Conservation (phyloP, 2,329 filamentous ascomycete species). For the Verticillium dahliae region DNA sequence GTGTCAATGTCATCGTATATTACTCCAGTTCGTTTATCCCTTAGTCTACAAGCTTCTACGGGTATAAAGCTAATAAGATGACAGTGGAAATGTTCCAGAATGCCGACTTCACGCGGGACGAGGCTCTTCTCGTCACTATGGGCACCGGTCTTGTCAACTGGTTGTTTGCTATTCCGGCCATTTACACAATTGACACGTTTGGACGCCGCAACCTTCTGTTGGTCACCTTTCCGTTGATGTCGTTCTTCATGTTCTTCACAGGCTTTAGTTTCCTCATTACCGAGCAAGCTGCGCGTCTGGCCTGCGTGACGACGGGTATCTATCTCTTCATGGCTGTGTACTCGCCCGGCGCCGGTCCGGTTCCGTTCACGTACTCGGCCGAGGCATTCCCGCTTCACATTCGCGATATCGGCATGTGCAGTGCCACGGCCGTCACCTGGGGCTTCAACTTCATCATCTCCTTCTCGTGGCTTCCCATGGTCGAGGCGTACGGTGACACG, state of each 20-base stretch:
- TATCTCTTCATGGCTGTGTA: conserved; percentile 34
- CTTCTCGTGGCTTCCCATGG: conserved; percentile 24
- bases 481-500: conserved; percentile 15
- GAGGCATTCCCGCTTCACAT: conserved; percentile 53
- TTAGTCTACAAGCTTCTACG: no score
- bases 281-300: conserved; percentile 16
- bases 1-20: conserved; percentile 50
- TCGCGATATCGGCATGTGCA: conserved; percentile 45
- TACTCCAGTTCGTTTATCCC: conserved; percentile 34
- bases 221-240: conserved; percentile 53
- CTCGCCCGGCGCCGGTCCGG: conserved; percentile 47
- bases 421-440: conserved; percentile 31
- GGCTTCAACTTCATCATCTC: conserved; percentile 31
- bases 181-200: conserved; percentile 54
- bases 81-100: conserved; percentile 22
- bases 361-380: conserved; percentile 54
- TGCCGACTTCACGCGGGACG: conserved; percentile 31
- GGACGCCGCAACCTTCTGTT: conserved; percentile 49
- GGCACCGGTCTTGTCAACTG: conserved; percentile 53
- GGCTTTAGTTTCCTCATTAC: conserved; percentile 42
- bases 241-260: conserved; percentile 46
- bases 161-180: conserved; percentile 49
- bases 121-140: conserved; percentile 46
- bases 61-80: not conserved
- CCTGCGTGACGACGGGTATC: conserved; percentile 26